Evolutionary conservation across 2,329 filamentous ascomycete species (phyloP).

Genomic region (Fusarium equiseti): DNA sequence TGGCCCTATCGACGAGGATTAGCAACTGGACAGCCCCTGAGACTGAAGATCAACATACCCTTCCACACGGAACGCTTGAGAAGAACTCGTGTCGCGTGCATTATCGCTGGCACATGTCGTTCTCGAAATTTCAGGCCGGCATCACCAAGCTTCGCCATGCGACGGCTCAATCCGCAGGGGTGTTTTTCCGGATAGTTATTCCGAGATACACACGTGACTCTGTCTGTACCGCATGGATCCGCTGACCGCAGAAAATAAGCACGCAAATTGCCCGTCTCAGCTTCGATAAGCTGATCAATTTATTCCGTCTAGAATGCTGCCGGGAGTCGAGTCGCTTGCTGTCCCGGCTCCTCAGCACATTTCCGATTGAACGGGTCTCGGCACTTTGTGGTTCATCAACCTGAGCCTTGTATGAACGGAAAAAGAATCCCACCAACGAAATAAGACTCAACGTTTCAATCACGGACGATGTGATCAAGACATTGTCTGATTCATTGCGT

Average conservation of each 20-base stretch:
- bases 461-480: constrained; percentile 2
- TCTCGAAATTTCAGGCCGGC: constrained; percentile 39
- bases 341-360: not conserved
- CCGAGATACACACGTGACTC: constrained; percentile 24
- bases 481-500: constrained; percentile 13
- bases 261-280: not conserved
- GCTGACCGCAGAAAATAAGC: not conserved
- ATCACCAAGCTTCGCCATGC: constrained; percentile 38
- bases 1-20: constrained; percentile 56
- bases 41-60: constrained; percentile 63
- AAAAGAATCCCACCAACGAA: constrained; percentile 38
- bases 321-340: not conserved
- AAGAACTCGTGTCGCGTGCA: constrained; percentile 77
- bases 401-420: constrained; percentile 26
- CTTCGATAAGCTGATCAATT: not conserved
- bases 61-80: constrained; percentile 89
- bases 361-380: constrained; percentile 8
- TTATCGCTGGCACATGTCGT: constrained; percentile 55
- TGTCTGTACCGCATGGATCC: fast-evolving
- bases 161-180: constrained; percentile 11
- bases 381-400: constrained; percentile 23
- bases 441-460: constrained; percentile 26
- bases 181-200: constrained; percentile 40
- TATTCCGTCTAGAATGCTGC: not conserved
- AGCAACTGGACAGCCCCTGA: constrained; percentile 19